Base-by-base conservation (phyloP, 176 grass and related monocot genomes). In the Ananas comosus region DNA sequence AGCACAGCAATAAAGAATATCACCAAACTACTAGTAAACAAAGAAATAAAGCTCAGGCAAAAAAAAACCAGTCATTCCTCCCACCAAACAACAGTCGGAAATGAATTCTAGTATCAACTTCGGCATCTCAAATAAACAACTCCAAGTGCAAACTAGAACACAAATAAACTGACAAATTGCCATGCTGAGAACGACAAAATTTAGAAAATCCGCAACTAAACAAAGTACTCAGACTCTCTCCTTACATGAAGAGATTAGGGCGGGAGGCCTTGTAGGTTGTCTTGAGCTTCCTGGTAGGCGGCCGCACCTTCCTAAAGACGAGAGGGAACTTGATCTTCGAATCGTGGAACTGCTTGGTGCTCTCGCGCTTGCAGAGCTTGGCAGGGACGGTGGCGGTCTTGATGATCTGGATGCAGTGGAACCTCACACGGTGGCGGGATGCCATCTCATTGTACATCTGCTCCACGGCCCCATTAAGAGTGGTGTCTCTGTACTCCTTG, bases 361-460 rank as follows among this genome's bases (percentile, higher is more conserved):
- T 88, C 63, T 92, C 89, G 28, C 89, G 80, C 82, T 92, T 88
- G 70, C 89, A 92, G 14, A 88, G 70, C 72, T 86, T 88, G 51
- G 80, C 78, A 53, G 87, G 66, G 49, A 92, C 78, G 0, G 80
- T 92, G 0, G 82, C 82, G 0, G 89, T 92, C 70, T 92, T 92
- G 73, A 92, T 92, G 70, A 92, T 88, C 80, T 88, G 89, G 29
- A 92, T 92, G 66, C 82, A 88, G 14, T 81, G 89, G 28, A 48
- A 70, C 65, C 89, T 85, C 67, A 92, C 89, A 1, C 89, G 82
- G 76, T 92, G 89, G 64, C 89, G 85, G 54, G 89, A 92, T 63
- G 89, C 89, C 89, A 92, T 92, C 68, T 92, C 89, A 50, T 64
- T 85, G 70, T 92, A 92, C 89, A 92, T 92, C 69, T 92, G 89